These are phyloP conservation scores for Botrytis pseudocinerea DNA, from an alignment of 2,329 filamentous ascomycete genomes.

Conservation along the genomic window DNA sequence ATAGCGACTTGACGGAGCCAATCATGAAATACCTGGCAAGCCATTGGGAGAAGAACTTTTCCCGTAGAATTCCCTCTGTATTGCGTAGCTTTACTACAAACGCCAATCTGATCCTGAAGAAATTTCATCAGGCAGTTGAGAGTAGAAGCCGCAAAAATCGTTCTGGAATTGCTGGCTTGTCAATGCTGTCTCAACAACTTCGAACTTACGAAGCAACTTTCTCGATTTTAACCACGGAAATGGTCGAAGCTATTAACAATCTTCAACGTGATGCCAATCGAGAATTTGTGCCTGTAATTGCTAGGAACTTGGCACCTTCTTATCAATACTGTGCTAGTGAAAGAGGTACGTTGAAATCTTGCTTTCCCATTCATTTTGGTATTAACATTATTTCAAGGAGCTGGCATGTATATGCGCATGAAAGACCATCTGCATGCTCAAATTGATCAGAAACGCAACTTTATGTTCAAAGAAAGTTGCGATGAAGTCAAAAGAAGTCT, in stretches of 20 bases:
- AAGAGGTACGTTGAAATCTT: constrained; percentile 39
- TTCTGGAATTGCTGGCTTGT: constrained; percentile 44
- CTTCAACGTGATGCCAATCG: constrained; percentile 55
- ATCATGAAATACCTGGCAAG: constrained; percentile 32
- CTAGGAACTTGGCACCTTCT: constrained; percentile 46
- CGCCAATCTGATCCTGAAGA: constrained; percentile 40
- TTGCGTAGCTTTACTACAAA: constrained; percentile 43
- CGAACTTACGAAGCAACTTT: constrained; percentile 46
- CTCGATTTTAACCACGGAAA: constrained; percentile 40
- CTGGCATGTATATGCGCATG: constrained; percentile 53
- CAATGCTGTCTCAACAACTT: constrained; percentile 46
- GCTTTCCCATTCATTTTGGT: not conserved
- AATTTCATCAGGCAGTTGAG: constrained; percentile 48
- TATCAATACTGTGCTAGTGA: constrained; percentile 51
- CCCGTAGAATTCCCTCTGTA: constrained; percentile 45
- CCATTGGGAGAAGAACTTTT: constrained; percentile 42
- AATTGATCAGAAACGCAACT: constrained; percentile 44
- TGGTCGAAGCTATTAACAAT: constrained; percentile 45
- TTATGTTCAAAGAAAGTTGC: constrained; percentile 53
- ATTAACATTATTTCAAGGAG: constrained; percentile 35
- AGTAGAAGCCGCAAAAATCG: constrained; percentile 44
- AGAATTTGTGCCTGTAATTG: constrained; percentile 52
- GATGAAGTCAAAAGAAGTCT: constrained; percentile 46
- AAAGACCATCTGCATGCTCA: constrained; percentile 51
- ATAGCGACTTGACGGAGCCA: constrained; percentile 25